phyloP scores from a whole-genome alignment of 495 filamentous ascomycete species.

The Penicillium salamii region DNA sequence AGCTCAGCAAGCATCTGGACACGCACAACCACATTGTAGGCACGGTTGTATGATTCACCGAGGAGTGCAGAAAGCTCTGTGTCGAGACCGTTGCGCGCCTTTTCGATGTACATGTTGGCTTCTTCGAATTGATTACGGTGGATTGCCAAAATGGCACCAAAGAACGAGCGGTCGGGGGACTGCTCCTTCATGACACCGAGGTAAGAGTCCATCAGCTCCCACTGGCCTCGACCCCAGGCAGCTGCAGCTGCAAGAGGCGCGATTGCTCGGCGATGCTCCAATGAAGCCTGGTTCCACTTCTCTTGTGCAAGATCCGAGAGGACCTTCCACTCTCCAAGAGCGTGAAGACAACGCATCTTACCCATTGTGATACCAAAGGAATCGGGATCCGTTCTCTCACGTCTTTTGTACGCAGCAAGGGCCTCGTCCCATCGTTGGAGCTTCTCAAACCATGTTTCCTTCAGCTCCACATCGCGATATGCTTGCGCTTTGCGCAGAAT shows the following conservation, averaged over 20 bases:
- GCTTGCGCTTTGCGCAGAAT: constrained; percentile 92
- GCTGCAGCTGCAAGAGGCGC: constrained; percentile 92
- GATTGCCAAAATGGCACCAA: constrained; percentile 88
- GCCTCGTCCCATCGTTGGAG: constrained; percentile 98
- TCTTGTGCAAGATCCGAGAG: constrained; percentile 84
- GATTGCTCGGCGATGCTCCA: constrained; percentile 81
- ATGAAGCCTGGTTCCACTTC: constrained; percentile 83
- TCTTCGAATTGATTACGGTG: constrained; percentile 94
- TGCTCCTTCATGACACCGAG: constrained; percentile 88
- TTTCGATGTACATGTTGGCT: constrained; percentile 78
- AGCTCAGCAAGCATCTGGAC: constrained; percentile 98
- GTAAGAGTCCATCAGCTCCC: constrained; percentile 97
- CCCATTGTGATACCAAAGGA: constrained; percentile 95
- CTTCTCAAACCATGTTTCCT: constrained; percentile 99
- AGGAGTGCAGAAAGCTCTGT: constrained; percentile 92
- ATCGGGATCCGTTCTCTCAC: constrained; percentile 65
- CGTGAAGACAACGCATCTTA: constrained; percentile 98
- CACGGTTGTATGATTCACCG: constrained; percentile 93
- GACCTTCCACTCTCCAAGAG: constrained; percentile 94
- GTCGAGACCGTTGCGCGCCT: constrained; percentile 88
- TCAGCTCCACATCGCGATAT: constrained; percentile 90
- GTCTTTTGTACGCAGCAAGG: constrained; percentile 82
- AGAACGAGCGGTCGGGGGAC: constrained; percentile 93
- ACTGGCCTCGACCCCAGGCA: constrained; percentile 95
- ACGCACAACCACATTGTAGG: constrained; percentile 91